Conservation (phyloP, 2,329 filamentous ascomycete genomes). For the Ophiocordyceps unilateralis region DNA sequence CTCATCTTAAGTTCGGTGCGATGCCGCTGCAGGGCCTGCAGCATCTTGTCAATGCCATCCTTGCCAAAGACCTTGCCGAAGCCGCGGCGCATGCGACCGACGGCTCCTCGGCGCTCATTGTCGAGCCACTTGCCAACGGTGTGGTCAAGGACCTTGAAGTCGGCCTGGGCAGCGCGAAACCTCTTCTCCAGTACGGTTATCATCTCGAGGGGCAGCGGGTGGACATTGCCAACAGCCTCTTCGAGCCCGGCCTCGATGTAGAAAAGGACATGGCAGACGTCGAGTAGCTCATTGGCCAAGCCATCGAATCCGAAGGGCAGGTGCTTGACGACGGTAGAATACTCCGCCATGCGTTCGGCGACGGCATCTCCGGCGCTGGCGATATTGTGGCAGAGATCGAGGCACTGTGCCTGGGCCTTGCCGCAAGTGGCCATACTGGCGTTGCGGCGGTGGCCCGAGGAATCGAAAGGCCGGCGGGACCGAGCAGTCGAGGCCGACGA, state of each 20-base stretch:
- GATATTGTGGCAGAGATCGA: constrained; percentile 35
- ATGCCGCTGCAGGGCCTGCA: constrained; percentile 35
- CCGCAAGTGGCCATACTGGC: constrained; percentile 3
- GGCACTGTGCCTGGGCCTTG: constrained; percentile 15
- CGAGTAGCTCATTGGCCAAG: constrained; percentile 49
- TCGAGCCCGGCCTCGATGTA: constrained; percentile 49
- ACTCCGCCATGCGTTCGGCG: constrained; percentile 47
- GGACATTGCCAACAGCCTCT: constrained; percentile 31
- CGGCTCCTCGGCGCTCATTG: constrained; percentile 41
- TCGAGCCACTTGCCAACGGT: constrained; percentile 44
- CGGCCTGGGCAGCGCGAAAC: constrained; percentile 40
- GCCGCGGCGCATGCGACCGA: constrained; percentile 41
- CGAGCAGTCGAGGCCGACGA: background rate
- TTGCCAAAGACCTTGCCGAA: constrained; percentile 48
- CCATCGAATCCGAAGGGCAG: constrained; percentile 37
- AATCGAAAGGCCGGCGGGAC: background rate
- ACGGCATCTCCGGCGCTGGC: constrained; percentile 46
- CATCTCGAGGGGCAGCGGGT: constrained; percentile 41
- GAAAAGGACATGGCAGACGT: constrained; percentile 48
- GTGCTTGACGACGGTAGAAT: constrained; percentile 37
- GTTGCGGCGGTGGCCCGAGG: background rate
- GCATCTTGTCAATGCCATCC: constrained; percentile 43
- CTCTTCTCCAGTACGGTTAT: constrained; percentile 46
- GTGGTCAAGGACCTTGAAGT: constrained; percentile 47
- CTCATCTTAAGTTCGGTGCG: constrained; percentile 47